Evolutionary conservation across 176 grass and related monocot genomes (phyloP).

Genomic region (Oryza australiensis): DNA sequence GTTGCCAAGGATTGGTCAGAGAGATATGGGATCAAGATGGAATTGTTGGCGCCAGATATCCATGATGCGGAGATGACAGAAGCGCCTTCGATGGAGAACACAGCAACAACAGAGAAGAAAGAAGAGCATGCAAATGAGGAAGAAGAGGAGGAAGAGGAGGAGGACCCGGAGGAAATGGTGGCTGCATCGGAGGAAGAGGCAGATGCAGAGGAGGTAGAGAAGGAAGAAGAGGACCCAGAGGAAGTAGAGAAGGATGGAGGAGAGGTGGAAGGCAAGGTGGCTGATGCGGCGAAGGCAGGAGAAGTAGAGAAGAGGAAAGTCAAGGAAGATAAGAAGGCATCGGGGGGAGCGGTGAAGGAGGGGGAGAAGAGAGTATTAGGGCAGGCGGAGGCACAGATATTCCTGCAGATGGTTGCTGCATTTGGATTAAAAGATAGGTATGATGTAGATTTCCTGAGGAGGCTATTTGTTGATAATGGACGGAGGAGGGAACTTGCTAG

Average conservation of each 20-base stretch:
- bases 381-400: constrained; percentile 59
- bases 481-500: constrained; percentile 73
- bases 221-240: constrained; percentile 17
- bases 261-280: constrained; percentile 12
- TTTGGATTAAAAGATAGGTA: constrained; percentile 64
- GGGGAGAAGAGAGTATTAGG: constrained; percentile 26
- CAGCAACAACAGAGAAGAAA: constrained; percentile 22
- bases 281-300: constrained; percentile 17
- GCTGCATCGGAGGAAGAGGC: constrained; percentile 14
- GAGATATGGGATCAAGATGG: constrained; percentile 44
- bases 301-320: constrained; percentile 32
- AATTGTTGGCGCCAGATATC: neutral
- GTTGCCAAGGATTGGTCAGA: constrained; percentile 63
- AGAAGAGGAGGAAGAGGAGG: constrained; percentile 35
- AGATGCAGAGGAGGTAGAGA: constrained; percentile 30
- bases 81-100: neutral
- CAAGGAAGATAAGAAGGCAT: constrained; percentile 35
- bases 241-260: constrained; percentile 29
- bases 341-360: constrained; percentile 7
- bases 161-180: constrained; percentile 9
- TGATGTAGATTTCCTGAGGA: constrained; percentile 66
- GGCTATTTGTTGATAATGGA: constrained; percentile 56
- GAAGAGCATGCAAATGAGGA: constrained; percentile 28
- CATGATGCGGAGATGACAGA: constrained; percentile 39
- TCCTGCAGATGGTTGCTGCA: constrained; percentile 65